Conservation (phyloP, 2,329 filamentous ascomycete species). For the Esteya vermicola region DNA sequence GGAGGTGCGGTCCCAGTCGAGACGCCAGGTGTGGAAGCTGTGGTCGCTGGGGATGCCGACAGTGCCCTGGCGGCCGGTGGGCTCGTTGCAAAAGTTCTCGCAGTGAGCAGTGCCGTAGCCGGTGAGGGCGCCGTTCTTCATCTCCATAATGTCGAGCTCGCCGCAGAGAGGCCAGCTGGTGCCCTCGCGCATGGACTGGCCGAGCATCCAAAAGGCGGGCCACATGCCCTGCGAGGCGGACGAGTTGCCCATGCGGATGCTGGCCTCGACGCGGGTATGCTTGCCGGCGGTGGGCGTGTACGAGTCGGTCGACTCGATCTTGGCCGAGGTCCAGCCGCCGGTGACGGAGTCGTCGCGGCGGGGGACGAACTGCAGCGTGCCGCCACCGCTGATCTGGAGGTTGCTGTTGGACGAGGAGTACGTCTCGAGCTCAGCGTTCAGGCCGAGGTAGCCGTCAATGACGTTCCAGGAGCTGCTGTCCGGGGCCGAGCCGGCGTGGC, state of each 20-base stretch:
- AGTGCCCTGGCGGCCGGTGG: conserved; percentile 23
- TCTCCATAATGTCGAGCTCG: conserved; percentile 45
- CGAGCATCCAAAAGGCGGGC: conserved; percentile 40
- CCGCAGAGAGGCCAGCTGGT: conserved; percentile 37
- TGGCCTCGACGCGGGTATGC: conserved; percentile 30
- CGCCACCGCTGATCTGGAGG: conserved; percentile 33
- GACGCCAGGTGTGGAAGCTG: conserved; percentile 32
- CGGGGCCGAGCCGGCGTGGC: conserved; percentile 19
- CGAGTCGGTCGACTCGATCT: conserved; percentile 33
- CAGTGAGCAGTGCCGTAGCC: conserved; percentile 40
- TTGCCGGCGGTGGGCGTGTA: conserved; percentile 31
- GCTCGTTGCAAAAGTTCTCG: conserved; percentile 38
- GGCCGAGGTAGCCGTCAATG: conserved; percentile 44
- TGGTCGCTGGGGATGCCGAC: conserved; percentile 21
- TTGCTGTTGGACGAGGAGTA: conserved; percentile 33
- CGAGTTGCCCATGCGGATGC: conserved; percentile 29
- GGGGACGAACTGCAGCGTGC: conserved; percentile 37
- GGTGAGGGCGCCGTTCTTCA: conserved; percentile 31
- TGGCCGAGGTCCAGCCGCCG: conserved; percentile 37
- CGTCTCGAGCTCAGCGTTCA: conserved; percentile 39
- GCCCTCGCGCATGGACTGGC: conserved; percentile 31
- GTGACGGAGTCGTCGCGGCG: conserved; percentile 22
- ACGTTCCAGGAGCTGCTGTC: conserved; percentile 24
- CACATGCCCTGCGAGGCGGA: conserved; percentile 36
- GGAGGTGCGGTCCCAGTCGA: conserved; percentile 31